phyloP scores from a whole-genome alignment of 2,329 filamentous ascomycete species.

The Daldinia sp. region DNA sequence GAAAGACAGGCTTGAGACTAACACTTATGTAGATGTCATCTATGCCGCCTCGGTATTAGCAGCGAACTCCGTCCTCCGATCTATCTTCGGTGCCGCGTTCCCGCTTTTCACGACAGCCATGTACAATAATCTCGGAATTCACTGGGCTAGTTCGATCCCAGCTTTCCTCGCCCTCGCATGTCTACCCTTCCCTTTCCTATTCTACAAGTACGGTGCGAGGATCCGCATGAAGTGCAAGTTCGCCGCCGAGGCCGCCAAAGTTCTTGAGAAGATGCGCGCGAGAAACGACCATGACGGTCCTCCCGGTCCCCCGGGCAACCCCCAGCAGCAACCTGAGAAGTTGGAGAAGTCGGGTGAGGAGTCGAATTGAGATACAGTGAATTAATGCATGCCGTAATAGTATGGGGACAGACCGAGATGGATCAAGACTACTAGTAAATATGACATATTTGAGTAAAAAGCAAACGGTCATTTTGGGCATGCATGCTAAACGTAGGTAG shows the following conservation, averaged over 20 bases:
- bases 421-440: conserved; percentile 13
- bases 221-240: conserved; percentile 78
- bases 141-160: conserved; percentile 80
- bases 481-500: conserved; percentile 11
- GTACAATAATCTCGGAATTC: conserved; percentile 72
- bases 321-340: background rate
- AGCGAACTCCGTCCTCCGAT: conserved; percentile 70
- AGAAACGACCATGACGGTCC: conserved; percentile 52
- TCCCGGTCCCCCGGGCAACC: background rate
- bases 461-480: background rate
- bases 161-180: conserved; percentile 80
- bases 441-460: background rate
- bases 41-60: conserved; percentile 76
- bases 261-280: conserved; percentile 50
- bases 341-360: background rate
- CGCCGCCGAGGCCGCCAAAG: conserved; percentile 73
- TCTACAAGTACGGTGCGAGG: conserved; percentile 75
- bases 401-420: background rate
- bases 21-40: conserved; percentile 66
- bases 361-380: background rate
- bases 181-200: conserved; percentile 79
- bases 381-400: conserved; percentile 1
- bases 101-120: conserved; percentile 69
- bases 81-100: conserved; percentile 71
- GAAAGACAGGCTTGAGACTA: conserved; percentile 9